A percentile compares a stretch with the other conserved stretches of the same genome.
phyloP scores from a whole-genome alignment of 2,329 filamentous ascomycete species.

The Stromatinia cepivora region DNA sequence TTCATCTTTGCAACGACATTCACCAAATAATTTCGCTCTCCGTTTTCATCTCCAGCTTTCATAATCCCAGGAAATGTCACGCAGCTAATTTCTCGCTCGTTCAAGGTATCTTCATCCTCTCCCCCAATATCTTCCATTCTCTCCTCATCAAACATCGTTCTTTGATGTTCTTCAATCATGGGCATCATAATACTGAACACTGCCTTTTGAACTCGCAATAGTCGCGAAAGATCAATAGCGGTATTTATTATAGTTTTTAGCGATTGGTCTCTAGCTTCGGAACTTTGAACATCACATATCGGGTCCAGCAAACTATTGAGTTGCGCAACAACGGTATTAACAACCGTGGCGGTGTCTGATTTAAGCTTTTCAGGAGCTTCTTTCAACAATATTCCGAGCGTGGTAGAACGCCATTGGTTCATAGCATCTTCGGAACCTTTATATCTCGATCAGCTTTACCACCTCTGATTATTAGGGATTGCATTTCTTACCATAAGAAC shows the following conservation, averaged over 20 bases:
- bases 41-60: conserved; percentile 65
- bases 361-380: conserved; percentile 51
- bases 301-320: conserved; percentile 53
- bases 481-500: conserved; percentile 32
- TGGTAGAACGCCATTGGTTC: conserved; percentile 68
- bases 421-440: conserved; percentile 52
- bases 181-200: conserved; percentile 59
- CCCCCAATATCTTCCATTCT: conserved; percentile 68
- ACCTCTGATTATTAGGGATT: not conserved
- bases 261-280: conserved; percentile 51
- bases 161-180: conserved; percentile 51
- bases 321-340: conserved; percentile 48
- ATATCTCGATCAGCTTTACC: conserved; percentile 29
- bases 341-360: conserved; percentile 47
- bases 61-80: conserved; percentile 64
- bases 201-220: conserved; percentile 60
- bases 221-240: conserved; percentile 57
- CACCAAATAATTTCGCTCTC: conserved; percentile 58
- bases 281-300: conserved; percentile 43
- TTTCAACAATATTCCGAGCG: conserved; percentile 58
- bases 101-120: conserved; percentile 56
- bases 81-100: conserved; percentile 57
- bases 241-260: conserved; percentile 54
- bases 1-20: conserved; percentile 68
- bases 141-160: conserved; percentile 55